phyloP scores from a whole-genome alignment of 768 basidiomycete genomes.

The Rhizopogon rudus region DNA sequence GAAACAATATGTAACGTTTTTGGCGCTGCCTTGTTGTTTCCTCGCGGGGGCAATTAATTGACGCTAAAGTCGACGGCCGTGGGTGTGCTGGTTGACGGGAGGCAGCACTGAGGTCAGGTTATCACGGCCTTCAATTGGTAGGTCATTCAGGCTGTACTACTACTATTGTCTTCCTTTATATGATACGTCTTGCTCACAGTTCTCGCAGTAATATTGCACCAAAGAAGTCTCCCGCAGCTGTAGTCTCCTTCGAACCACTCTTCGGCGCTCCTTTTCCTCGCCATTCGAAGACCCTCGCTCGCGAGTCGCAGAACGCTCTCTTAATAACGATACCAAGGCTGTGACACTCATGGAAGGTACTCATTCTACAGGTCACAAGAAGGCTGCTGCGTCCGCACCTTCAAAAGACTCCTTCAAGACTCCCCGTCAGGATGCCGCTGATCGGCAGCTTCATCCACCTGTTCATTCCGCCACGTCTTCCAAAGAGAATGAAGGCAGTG shows the following conservation, averaged over 20 bases:
- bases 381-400: background rate
- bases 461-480: background rate
- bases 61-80: background rate
- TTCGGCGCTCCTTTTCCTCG: background rate
- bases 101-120: background rate
- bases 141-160: background rate
- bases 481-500: background rate
- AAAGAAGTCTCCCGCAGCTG: background rate
- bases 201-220: background rate
- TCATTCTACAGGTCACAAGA: background rate
- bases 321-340: background rate
- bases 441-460: background rate
- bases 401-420: background rate
- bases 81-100: background rate
- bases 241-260: background rate
- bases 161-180: background rate
- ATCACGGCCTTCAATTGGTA: background rate
- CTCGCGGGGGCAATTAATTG: background rate
- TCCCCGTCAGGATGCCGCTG: slow-evolving; percentile 4
- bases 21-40: slow-evolving; percentile 1
- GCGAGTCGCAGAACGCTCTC: background rate
- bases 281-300: background rate
- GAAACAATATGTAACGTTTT: background rate
- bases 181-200: background rate
- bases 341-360: background rate